Evolutionary conservation across 352 stramenopile genomes (phyloP).

Genomic region (Discostella stelligera): DNA sequence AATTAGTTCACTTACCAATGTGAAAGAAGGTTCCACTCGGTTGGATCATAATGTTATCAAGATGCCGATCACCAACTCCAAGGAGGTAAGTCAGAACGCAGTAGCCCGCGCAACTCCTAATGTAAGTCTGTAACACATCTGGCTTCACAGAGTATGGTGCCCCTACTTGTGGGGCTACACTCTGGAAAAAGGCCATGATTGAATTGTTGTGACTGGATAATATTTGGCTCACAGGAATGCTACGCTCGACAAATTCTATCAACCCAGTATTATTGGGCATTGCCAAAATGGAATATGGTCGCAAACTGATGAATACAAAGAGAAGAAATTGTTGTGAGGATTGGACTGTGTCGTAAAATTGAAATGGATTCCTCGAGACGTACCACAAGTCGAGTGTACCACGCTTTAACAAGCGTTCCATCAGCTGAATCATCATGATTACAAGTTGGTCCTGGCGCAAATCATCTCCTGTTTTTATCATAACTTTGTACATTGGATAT

Average conservation of each 20-base stretch:
- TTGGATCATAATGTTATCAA: conserved; percentile 99
- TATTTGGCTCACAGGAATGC: conserved; percentile 93
- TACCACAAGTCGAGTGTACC: conserved; percentile 95
- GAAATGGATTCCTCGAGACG: conserved; percentile 13
- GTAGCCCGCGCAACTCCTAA: conserved; percentile 97
- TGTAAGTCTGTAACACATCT: conserved; percentile 93
- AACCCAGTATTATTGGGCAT: conserved; percentile 89
- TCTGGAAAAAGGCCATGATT: conserved; percentile 83
- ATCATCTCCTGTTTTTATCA: conserved; percentile 99
- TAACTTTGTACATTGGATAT: conserved; percentile 89
- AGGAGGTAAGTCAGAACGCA: conserved; percentile 99
- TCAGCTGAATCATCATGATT: conserved; percentile 99
- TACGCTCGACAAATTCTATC: conserved; percentile 97
- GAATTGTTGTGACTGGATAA: conserved; percentile 92
- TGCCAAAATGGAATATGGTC: conserved; percentile 90
- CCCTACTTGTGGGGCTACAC: conserved; percentile 57
- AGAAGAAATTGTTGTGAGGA: not conserved
- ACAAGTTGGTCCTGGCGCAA: conserved; percentile 99
- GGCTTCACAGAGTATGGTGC: conserved; percentile 87
- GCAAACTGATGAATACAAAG: conserved; percentile 76
- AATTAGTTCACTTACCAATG: conserved; percentile 83
- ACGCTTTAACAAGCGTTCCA: conserved; percentile 98
- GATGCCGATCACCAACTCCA: conserved; percentile 97
- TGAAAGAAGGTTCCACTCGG: conserved; percentile 97
- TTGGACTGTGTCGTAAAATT: conserved; percentile 4